Evolutionary conservation across 2,329 filamentous ascomycete species (phyloP).

Genomic region (Aspergillus neotritici): DNA sequence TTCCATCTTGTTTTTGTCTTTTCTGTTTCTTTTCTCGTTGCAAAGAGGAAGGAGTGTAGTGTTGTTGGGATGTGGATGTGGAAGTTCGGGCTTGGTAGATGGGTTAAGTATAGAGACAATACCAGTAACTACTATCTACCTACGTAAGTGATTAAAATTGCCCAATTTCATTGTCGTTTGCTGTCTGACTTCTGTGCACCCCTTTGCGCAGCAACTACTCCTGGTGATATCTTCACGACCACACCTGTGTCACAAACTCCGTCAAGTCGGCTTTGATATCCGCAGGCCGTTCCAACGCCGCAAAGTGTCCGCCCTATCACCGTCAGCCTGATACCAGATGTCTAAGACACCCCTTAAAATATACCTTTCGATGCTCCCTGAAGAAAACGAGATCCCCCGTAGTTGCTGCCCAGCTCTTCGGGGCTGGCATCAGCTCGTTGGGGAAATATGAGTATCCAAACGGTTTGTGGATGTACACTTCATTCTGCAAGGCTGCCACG

Average conservation of each 20-base stretch:
- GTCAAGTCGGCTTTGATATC: conserved; percentile 42
- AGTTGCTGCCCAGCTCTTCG: conserved; percentile 32
- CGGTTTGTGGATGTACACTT: conserved; percentile 38
- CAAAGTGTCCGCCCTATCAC: conserved; percentile 50
- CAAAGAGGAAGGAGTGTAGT: no score
- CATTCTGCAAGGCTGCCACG: no score
- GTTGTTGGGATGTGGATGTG: no score
- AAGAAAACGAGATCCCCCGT: conserved; percentile 37
- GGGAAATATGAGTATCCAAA: conserved; percentile 46
- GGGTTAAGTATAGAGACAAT: no score
- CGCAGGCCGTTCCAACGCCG: conserved; percentile 40
- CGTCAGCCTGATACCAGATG: not conserved
- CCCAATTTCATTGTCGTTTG: no score
- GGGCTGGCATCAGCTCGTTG: conserved; percentile 37
- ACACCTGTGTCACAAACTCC: conserved; percentile 29
- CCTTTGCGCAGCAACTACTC: not conserved
- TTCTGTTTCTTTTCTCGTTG: no score
- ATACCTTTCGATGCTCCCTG: conserved; percentile 31
- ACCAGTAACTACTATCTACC: no score
- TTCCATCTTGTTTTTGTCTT: no score
- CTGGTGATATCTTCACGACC: conserved; percentile 13
- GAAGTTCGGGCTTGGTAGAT: no score
- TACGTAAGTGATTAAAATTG: no score
- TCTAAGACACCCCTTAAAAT: not conserved
- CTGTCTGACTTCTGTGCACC: no score